phyloP scores from a whole-genome alignment of 108 stramenopile genomes.

The Fistulifera pelliculosa region DNA sequence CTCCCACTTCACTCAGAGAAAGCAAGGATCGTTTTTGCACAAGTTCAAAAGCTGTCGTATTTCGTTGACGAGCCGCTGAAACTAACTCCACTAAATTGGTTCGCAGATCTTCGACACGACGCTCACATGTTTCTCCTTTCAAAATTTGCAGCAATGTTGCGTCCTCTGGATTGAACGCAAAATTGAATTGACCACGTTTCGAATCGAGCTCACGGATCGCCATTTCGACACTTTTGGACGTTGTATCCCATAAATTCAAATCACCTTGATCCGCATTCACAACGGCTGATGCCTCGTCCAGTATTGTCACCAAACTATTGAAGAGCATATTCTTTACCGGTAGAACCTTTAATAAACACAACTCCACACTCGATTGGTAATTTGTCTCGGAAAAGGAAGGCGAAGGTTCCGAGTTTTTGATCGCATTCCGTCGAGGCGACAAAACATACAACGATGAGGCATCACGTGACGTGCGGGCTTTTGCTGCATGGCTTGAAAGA shows the following conservation, averaged over 20 bases:
- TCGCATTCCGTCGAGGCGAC: too few species aligned
- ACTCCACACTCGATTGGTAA: slow-evolving; percentile 24
- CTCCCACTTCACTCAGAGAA: slow-evolving; percentile 60
- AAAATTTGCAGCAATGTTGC: slow-evolving; percentile 46
- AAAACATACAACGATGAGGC: too few species aligned
- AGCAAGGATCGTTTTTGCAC: slow-evolving; percentile 39
- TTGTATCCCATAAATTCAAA: background rate
- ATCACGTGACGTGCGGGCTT: too few species aligned
- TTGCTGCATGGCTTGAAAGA: too few species aligned
- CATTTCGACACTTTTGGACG: background rate
- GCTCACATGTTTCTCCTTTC: slow-evolving; percentile 61
- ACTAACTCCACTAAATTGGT: slow-evolving; percentile 33
- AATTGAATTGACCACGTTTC: slow-evolving; percentile 54
- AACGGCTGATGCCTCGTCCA: background rate
- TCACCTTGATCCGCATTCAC: background rate
- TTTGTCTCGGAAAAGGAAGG: too few species aligned
- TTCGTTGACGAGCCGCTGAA: slow-evolving; percentile 10
- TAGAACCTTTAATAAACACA: slow-evolving; percentile 49
- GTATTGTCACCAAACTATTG: slow-evolving; percentile 42
- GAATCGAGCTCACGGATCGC: slow-evolving; percentile 14
- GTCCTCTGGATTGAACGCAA: slow-evolving; percentile 75
- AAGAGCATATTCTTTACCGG: slow-evolving; percentile 68
- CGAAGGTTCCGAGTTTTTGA: too few species aligned
- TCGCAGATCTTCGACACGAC: slow-evolving; percentile 43
- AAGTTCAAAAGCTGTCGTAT: slow-evolving; percentile 5